Evolutionary conservation across 2,329 filamentous ascomycete species (phyloP).

Genomic region (Zelopaecilomyces penicillatus): DNA sequence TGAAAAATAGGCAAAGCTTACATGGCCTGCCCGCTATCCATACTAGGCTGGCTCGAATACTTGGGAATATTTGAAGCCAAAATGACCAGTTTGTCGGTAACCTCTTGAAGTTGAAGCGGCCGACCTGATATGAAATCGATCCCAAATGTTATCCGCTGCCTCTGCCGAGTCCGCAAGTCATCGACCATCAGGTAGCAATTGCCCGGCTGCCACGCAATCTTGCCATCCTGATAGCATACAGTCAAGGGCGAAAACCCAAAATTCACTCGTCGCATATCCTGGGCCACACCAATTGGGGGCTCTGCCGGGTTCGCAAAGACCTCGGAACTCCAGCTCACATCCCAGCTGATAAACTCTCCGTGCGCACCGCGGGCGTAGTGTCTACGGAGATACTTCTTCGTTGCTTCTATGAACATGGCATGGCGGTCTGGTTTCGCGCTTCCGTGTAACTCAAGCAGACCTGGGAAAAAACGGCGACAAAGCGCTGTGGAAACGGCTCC

Average conservation of each 20-base stretch:
- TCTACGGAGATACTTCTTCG: slow-evolving; percentile 10
- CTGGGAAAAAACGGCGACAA: slow-evolving; percentile 19
- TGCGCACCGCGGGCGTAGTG: slow-evolving; percentile 3
- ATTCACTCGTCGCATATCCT: slow-evolving; percentile 5
- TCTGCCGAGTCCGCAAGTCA: slow-evolving; percentile 13
- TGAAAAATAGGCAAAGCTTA: background rate
- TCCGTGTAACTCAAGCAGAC: slow-evolving; percentile 13
- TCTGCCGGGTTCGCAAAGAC: slow-evolving; percentile 2
- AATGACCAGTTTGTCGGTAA: slow-evolving; percentile 15
- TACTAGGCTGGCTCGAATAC: background rate
- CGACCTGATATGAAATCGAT: slow-evolving; percentile 11
- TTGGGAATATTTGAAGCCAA: slow-evolving; percentile 8
- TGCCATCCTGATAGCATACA: slow-evolving; percentile 15
- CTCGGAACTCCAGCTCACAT: slow-evolving; percentile 7
- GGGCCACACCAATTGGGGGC: background rate
- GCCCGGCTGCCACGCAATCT: slow-evolving; percentile 20
- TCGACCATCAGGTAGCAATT: slow-evolving; percentile 16
- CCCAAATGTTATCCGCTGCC: slow-evolving; percentile 13
- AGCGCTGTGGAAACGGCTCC: slow-evolving; percentile 13
- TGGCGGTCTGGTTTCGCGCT: slow-evolving; percentile 5
- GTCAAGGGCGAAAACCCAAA: slow-evolving; percentile 8
- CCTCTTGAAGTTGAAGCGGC: slow-evolving; percentile 10
- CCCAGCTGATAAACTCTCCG: slow-evolving; percentile 10
- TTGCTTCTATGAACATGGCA: slow-evolving; percentile 11
- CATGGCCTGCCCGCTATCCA: slow-evolving; percentile 8